phyloP scores from a whole-genome alignment of 805 yeast genomes.

The Maudiozyma turicensis region DNA sequence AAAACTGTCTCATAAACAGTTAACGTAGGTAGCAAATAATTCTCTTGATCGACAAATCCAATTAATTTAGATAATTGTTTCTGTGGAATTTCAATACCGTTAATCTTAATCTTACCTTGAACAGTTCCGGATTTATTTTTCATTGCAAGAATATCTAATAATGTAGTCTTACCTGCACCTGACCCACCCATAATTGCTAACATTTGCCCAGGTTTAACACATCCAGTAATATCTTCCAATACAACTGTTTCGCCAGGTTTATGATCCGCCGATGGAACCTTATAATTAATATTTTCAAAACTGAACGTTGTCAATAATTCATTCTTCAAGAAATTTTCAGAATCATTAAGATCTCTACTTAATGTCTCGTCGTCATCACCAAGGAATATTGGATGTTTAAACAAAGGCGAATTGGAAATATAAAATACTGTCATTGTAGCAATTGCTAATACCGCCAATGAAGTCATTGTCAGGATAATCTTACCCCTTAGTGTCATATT shows the following conservation, averaged over 20 bases:
- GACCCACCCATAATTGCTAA: constrained; percentile 97
- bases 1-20: constrained; percentile 94
- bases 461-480: constrained; percentile 33
- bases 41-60: constrained; percentile 97
- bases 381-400: constrained; percentile 26
- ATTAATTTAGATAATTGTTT: constrained; percentile 53
- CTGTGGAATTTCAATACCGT: constrained; percentile 41
- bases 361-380: constrained; percentile 8
- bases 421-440: constrained; percentile 32
- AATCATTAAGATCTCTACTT: constrained; percentile 5
- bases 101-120: constrained; percentile 60
- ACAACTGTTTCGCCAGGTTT: constrained; percentile 30
- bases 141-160: constrained; percentile 82
- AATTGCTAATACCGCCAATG: constrained; percentile 31
- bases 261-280: constrained; percentile 7
- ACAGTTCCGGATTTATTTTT: constrained; percentile 71
- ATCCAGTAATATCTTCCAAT: constrained; percentile 58
- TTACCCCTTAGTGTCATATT: constrained; percentile 30
- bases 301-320: constrained; percentile 60
- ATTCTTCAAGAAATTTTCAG: constrained; percentile 38
- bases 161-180: constrained; percentile 96
- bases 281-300: constrained; percentile 63
- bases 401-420: constrained; percentile 52
- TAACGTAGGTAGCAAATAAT: constrained; percentile 77
- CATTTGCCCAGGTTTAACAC: constrained; percentile 79